phyloP scores from a whole-genome alignment of 495 filamentous ascomycete genomes.

The Penicillium riverlandense region DNA sequence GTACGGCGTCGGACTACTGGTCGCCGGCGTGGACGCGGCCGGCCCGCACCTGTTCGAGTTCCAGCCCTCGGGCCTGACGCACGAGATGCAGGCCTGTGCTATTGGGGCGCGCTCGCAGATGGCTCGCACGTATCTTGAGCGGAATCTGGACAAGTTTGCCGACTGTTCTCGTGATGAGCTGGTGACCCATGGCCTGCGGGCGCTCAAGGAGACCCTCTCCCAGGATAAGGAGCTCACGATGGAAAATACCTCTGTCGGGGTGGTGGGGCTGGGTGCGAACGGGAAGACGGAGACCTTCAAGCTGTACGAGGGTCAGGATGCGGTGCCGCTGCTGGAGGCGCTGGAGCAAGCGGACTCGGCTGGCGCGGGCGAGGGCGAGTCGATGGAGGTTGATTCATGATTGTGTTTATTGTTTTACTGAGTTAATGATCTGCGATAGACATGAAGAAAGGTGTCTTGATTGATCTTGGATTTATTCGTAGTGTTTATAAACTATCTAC shows the following conservation, averaged over 20 bases:
- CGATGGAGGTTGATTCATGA: constrained; percentile 82
- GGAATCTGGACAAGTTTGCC: constrained; percentile 76
- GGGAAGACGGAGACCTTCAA: constrained; percentile 71
- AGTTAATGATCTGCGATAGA: constrained; percentile 29
- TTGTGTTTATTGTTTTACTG: constrained; percentile 4
- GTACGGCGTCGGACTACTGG: constrained; percentile 90
- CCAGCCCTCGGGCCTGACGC: constrained; percentile 89
- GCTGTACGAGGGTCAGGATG: constrained; percentile 84
- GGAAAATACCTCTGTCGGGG: constrained; percentile 88
- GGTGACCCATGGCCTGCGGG: constrained; percentile 79
- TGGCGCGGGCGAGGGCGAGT: constrained; percentile 55
- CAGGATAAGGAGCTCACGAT: constrained; percentile 97
- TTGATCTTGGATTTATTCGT: too few species aligned
- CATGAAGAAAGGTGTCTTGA: constrained; percentile 14
- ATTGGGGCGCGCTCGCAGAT: constrained; percentile 96
- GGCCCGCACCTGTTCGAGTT: constrained; percentile 98
- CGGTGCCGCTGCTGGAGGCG: constrained; percentile 56
- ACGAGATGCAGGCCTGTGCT: constrained; percentile 92
- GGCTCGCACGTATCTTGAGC: constrained; percentile 92
- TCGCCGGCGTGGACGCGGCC: constrained; percentile 87
- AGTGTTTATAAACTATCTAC: not conserved
- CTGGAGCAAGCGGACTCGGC: constrained; percentile 66
- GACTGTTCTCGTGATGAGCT: constrained; percentile 72
- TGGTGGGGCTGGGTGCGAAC: constrained; percentile 58
- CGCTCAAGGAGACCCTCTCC: constrained; percentile 88